Base-by-base conservation (phyloP, 2,329 filamentous ascomycete genomes). In the Lasiodiplodia gonubiensis region DNA sequence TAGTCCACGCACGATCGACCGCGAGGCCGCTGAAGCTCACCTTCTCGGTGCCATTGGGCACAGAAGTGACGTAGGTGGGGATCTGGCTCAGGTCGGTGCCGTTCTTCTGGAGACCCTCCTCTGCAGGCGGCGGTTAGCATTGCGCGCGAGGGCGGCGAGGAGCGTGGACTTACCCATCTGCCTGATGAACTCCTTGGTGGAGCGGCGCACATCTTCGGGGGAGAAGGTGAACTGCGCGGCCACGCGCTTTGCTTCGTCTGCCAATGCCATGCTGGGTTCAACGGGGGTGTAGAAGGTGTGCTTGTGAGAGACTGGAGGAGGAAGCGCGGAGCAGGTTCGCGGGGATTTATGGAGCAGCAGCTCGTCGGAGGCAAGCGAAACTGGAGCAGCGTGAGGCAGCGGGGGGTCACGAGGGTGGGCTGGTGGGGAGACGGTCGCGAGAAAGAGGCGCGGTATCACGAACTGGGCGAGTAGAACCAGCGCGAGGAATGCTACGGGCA, bases 41-140 rank as follows among this genome's bases (percentile, higher is more conserved):
- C 90, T 97, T 97, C 82, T 99, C 95, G 3, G 94, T 97, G 74
- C 95, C 95, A 86, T 98, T 95, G 76, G 95, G 95, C 33, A 98
- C 94, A 42, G 89, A 90, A 1, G 95, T 98, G 72, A 99, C 94
- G 80, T 97, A 99, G 51, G 94, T 97, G 8, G 95, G 95, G 75
- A 99, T 98, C 83, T 98, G 95, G 82, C 92, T 94, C 83, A 99
- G 82, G 72, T 90, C 93, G 37, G 92, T 90, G 70, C 90, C 90
- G 73, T 94, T 89, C 74, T 90, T 89, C 69, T 88, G 82, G 71
- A 98, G 83, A 33, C 95, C 95, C 83, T 97, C 92, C 71, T 91
- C 92, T 94, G 73, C 33, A 64, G 10, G 30, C 49, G 69, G 39
- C 6, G 42, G 55, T 71, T 52, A 69, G 67, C 68, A 51, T 39